Conservation (phyloP, 805 yeast genomes). For the Cyberlindnera galapagoensis region DNA sequence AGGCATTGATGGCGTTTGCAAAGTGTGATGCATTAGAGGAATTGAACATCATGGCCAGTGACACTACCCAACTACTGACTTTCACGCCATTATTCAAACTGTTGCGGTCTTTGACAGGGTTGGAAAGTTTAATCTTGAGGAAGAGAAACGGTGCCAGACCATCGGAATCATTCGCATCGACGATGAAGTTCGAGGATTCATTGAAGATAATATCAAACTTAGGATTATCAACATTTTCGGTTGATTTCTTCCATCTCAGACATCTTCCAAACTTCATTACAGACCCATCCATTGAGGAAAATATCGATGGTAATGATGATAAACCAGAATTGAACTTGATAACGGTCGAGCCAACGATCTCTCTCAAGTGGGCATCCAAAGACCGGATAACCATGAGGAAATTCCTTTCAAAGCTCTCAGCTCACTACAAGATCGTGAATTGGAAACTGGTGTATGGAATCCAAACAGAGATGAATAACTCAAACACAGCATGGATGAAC, state of each 20-base stretch:
- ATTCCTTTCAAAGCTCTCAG: not conserved
- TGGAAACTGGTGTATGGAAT: not conserved
- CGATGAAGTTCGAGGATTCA: not conserved
- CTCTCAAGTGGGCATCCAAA: not conserved
- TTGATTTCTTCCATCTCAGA: constrained; percentile 3
- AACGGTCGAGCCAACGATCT: constrained; percentile 2
- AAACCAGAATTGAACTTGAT: not conserved
- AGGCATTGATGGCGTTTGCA: not conserved
- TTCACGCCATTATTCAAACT: constrained; percentile 1
- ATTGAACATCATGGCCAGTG: constrained; percentile 3
- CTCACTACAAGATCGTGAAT: not conserved
- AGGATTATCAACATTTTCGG: not conserved
- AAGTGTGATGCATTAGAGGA: not conserved
- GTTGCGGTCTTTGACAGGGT: not conserved
- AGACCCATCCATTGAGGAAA: no score
- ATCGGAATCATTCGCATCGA: not conserved
- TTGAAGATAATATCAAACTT: not conserved
- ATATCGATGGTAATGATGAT: no score
- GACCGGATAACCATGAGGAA: not conserved
- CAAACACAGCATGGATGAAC: no score
- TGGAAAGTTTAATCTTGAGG: not conserved
- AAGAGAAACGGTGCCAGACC: not conserved
- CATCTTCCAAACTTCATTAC: not conserved
- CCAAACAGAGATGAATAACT: not conserved
- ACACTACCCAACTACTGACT: constrained; percentile 1